phyloP scores from a whole-genome alignment of 2,329 filamentous ascomycete genomes.

The Delphinella strobiligena region DNA sequence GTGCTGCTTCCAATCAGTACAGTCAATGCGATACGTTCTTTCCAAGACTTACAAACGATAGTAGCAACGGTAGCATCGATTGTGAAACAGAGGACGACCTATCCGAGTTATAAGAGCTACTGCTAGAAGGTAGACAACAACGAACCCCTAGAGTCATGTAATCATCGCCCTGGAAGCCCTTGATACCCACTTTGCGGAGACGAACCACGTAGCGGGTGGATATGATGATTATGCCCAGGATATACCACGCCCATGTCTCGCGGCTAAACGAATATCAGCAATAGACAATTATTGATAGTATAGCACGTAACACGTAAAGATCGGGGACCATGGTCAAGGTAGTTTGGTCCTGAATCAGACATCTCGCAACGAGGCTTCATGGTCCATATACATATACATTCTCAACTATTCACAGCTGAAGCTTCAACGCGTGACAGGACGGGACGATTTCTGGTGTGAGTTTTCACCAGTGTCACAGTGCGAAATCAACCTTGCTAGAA shows the following conservation, averaged over 20 bases:
- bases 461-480: too few relatives aligned
- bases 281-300: too few relatives aligned
- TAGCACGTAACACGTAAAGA: too few relatives aligned
- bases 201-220: constrained; percentile 25
- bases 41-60: constrained; percentile 18
- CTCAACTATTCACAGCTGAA: too few relatives aligned
- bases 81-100: constrained; percentile 22
- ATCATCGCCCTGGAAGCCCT: constrained; percentile 28
- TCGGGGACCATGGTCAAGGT: too few relatives aligned
- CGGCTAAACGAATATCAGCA: too few relatives aligned
- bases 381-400: too few relatives aligned
- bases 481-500: too few relatives aligned
- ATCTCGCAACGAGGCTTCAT: too few relatives aligned
- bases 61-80: constrained; percentile 26
- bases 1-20: constrained; percentile 1
- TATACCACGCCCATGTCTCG: constrained; percentile 4
- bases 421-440: too few relatives aligned
- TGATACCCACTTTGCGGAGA: constrained; percentile 25
- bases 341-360: too few relatives aligned
- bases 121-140: neutral
- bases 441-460: too few relatives aligned
- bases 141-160: constrained; percentile 16
- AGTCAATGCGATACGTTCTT: neutral
- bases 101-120: neutral
- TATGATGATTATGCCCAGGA: constrained; percentile 16